These are phyloP conservation scores for Sordariomycetes sp. DNA, from an alignment of 2,329 filamentous ascomycete species.

Conservation along the genomic window DNA sequence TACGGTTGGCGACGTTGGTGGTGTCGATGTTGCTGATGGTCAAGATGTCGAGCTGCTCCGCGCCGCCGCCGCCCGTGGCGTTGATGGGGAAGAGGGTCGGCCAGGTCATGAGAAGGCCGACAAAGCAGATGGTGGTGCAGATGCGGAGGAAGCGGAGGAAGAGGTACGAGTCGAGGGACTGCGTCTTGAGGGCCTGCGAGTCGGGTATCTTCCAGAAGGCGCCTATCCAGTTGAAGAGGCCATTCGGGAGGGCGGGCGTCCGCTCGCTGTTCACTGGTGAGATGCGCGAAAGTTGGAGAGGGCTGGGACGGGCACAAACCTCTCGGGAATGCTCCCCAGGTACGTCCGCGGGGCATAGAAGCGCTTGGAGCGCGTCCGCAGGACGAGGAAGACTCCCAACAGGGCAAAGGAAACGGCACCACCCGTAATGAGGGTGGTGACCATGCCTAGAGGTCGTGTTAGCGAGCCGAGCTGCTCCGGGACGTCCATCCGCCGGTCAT, in stretches of 20 bases:
- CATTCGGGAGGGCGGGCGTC: slow-evolving; percentile 39
- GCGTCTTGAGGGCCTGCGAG: slow-evolving; percentile 67
- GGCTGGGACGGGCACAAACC: slow-evolving; percentile 12
- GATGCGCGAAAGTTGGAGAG: background rate
- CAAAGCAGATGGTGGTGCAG: slow-evolving; percentile 57
- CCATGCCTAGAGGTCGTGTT: slow-evolving; percentile 6
- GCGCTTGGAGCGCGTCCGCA: slow-evolving; percentile 28
- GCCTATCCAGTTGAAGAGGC: slow-evolving; percentile 49
- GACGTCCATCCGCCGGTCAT: background rate
- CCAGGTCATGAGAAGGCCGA: slow-evolving; percentile 75
- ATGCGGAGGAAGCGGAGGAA: slow-evolving; percentile 74
- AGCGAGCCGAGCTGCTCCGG: background rate
- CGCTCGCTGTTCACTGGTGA: slow-evolving; percentile 28
- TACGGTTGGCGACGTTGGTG: slow-evolving; percentile 32
- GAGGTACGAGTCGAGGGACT: slow-evolving; percentile 76
- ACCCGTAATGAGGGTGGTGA: slow-evolving; percentile 40
- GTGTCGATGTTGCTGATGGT: slow-evolving; percentile 62
- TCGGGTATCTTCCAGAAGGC: slow-evolving; percentile 54
- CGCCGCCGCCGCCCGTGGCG: slow-evolving; percentile 58
- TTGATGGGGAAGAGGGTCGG: slow-evolving; percentile 81
- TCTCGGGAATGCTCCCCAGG: slow-evolving; percentile 28
- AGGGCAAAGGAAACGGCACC: slow-evolving; percentile 23
- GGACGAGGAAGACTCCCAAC: slow-evolving; percentile 27
- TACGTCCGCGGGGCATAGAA: slow-evolving; percentile 38
- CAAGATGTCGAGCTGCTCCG: slow-evolving; percentile 60